Conservation (phyloP, 768 basidiomycete genomes). For the Trametes maxima region DNA sequence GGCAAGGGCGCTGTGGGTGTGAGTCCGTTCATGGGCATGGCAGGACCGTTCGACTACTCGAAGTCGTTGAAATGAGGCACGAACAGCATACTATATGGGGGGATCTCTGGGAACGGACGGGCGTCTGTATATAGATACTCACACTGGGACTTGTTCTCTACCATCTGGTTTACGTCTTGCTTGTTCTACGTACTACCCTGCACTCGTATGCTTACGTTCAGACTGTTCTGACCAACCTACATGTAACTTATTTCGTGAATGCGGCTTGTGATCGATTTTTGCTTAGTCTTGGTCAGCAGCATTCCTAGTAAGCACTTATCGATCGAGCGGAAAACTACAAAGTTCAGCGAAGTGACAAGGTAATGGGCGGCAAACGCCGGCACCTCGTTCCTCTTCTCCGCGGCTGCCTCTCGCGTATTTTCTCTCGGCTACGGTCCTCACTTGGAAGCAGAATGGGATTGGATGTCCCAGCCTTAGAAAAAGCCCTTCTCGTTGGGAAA, state of each 20-base stretch:
- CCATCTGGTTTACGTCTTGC: not conserved
- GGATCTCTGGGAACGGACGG: not conserved
- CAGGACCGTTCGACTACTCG: constrained; percentile 7
- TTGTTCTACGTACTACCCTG: not conserved
- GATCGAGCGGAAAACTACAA: constrained; percentile 18
- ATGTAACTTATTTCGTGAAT: not conserved
- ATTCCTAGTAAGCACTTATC: constrained; percentile 10
- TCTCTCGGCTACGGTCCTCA: constrained; percentile 4
- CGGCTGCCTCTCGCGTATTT: constrained; percentile 13
- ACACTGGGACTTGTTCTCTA: not conserved
- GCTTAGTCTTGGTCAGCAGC: constrained; percentile 6
- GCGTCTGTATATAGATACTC: not conserved
- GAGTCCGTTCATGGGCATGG: constrained; percentile 32
- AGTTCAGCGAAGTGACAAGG: constrained; percentile 15
- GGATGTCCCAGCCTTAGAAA: constrained; percentile 45
- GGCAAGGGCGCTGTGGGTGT: constrained; percentile 36
- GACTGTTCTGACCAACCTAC: not conserved
- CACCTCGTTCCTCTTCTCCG: constrained; percentile 19
- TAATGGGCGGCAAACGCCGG: constrained; percentile 21
- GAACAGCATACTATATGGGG: no score
- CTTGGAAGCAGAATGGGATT: constrained; percentile 21
- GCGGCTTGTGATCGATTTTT: not conserved
- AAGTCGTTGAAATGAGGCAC: not conserved
- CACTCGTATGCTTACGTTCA: not conserved
- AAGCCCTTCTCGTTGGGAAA: constrained; percentile 54